Conservation (phyloP, 164 flowering plant species). For the Cinnamomum chago region DNA sequence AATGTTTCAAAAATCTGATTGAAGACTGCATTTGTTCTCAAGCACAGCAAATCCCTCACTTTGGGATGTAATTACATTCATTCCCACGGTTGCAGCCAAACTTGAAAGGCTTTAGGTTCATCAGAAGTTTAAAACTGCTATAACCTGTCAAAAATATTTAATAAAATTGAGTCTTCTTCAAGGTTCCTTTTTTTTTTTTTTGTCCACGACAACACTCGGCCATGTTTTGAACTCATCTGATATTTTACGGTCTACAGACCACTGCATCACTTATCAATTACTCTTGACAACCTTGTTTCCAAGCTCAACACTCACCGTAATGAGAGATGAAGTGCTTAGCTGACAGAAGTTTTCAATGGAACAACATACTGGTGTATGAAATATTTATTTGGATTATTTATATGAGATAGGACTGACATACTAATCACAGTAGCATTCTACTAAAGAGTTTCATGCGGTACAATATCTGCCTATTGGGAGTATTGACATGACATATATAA, state of each 20-base stretch:
- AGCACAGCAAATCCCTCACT: slow-evolving; percentile 23
- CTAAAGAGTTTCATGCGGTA: not conserved
- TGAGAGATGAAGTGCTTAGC: not conserved
- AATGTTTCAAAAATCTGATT: slow-evolving; percentile 8
- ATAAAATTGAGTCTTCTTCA: no score
- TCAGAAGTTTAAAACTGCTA: no score
- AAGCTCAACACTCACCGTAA: not conserved
- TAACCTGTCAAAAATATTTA: no score
- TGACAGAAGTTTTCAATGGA: not conserved
- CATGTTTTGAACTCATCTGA: no score
- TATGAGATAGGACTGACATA: not conserved
- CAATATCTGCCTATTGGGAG: not conserved
- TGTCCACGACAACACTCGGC: no score
- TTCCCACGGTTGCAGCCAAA: no score
- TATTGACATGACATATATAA: not conserved
- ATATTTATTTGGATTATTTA: not conserved
- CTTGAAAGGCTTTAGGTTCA: no score
- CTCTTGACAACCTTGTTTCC: not conserved
- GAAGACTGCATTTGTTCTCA: slow-evolving; percentile 21
- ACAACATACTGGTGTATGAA: not conserved
- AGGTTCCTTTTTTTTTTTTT: no score
- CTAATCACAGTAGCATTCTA: not conserved
- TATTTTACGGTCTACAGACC: no score
- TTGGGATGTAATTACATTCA: slow-evolving; percentile 12
- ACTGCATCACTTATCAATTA: no score